phyloP scores from a whole-genome alignment of 2,329 filamentous ascomycete species.

The Fusarium praegraminearum region DNA sequence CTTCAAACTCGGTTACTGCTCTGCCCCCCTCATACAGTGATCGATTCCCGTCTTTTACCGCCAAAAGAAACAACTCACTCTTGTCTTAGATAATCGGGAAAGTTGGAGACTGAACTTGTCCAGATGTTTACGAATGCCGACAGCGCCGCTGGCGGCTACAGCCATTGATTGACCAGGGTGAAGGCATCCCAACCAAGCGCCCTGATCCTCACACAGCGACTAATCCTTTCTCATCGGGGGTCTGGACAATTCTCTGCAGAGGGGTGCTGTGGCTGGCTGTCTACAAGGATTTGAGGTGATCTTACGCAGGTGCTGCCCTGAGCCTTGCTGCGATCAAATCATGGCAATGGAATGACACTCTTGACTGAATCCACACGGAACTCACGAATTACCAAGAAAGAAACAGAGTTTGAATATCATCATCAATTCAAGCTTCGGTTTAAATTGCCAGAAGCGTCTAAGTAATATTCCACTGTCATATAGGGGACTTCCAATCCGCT shows the following conservation, averaged over 20 bases:
- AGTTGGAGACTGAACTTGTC: constrained; percentile 1
- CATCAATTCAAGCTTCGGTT: constrained; percentile 26
- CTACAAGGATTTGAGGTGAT: constrained; percentile 27
- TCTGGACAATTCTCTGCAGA: constrained; percentile 12
- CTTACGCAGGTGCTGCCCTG: constrained; percentile 16
- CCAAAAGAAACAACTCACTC: constrained; percentile 11
- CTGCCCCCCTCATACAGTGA: constrained; percentile 1
- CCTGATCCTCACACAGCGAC: constrained; percentile 44
- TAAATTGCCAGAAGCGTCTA: constrained; percentile 30
- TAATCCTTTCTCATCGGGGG: constrained; percentile 31
- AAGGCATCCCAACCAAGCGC: constrained; percentile 37
- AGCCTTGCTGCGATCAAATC: constrained; percentile 17
- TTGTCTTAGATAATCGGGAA: constrained; percentile 9
- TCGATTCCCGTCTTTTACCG: constrained; percentile 3
- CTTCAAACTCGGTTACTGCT: constrained; percentile 4
- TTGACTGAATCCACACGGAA: not conserved
- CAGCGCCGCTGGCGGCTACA: constrained; percentile 25
- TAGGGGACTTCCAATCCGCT: constrained; percentile 34
- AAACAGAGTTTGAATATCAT: constrained; percentile 14
- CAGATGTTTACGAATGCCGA: constrained; percentile 7
- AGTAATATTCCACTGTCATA: constrained; percentile 39
- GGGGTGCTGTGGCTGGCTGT: constrained; percentile 10
- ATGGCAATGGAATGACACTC: not conserved
- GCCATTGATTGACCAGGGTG: constrained; percentile 20
- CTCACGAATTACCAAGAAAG: constrained; percentile 3